Evolutionary conservation across 2,329 filamentous ascomycete genomes (phyloP).

Genomic region (Bipolaris oryzae): DNA sequence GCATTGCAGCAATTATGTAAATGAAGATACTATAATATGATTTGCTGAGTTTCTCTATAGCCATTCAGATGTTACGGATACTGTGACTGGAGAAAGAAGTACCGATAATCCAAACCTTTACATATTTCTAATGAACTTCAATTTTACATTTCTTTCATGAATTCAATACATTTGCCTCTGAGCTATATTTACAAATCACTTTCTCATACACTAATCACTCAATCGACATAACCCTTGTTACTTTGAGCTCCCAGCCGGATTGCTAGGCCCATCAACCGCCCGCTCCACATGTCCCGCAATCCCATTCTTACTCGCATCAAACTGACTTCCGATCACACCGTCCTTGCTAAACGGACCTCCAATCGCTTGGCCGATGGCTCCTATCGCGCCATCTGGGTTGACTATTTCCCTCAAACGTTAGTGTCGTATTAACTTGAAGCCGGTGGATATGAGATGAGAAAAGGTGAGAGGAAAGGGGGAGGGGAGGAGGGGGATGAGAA

Average conservation of each 20-base stretch:
- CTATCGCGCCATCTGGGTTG: constrained; percentile 57
- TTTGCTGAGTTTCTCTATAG: too few relatives aligned
- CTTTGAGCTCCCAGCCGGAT: constrained; percentile 40
- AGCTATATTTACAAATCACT: constrained; percentile 8
- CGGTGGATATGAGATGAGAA: neutral
- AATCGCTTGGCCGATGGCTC: constrained; percentile 57
- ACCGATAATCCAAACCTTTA: too few relatives aligned
- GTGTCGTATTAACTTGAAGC: neutral
- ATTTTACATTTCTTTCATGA: neutral
- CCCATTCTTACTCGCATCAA: constrained; percentile 58
- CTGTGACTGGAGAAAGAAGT: neutral
- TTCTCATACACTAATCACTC: too few relatives aligned
- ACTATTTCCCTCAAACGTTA: constrained; percentile 28
- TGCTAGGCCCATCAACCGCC: constrained; percentile 51
- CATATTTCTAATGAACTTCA: too few relatives aligned
- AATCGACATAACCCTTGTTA: constrained; percentile 5
- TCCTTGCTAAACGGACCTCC: constrained; percentile 55
- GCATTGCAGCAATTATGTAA: too few relatives aligned
- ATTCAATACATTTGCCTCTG: constrained; percentile 6
- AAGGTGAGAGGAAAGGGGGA: too few relatives aligned
- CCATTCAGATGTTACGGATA: neutral
- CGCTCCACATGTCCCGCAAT: constrained; percentile 62
- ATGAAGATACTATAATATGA: too few relatives aligned
- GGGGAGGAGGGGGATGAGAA: neutral
- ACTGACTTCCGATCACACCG: constrained; percentile 61